These are phyloP conservation scores for Priceomyces fermenticarens DNA, from an alignment of 805 yeast species.

Conservation along the genomic window DNA sequence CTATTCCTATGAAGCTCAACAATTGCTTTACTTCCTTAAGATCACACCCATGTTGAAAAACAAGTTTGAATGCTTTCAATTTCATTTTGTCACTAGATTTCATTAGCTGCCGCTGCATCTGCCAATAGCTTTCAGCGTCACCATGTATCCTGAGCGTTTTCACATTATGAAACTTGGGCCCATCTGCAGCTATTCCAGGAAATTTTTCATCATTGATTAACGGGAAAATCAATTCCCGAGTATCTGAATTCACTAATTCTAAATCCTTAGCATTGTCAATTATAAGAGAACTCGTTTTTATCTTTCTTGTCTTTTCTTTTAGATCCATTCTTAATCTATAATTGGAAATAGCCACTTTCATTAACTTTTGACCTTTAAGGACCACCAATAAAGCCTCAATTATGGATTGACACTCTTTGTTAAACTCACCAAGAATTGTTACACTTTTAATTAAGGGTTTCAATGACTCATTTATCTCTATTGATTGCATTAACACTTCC, in stretches of 20 bases:
- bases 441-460: slow-evolving; percentile 16
- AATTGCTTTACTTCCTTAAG: slow-evolving; percentile 8
- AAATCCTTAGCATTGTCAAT: slow-evolving; percentile 16
- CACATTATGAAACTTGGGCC: slow-evolving; percentile 1
- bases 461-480: slow-evolving; percentile 25
- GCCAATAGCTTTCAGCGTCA: slow-evolving; percentile 13
- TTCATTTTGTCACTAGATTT: slow-evolving; percentile 3
- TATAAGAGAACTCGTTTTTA: slow-evolving; percentile 13
- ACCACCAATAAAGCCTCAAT: slow-evolving; percentile 5
- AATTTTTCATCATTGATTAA: not conserved
- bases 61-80: slow-evolving; percentile 21
- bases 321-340: slow-evolving; percentile 7
- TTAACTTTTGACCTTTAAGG: slow-evolving; percentile 1
- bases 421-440: slow-evolving; percentile 13
- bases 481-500: slow-evolving; percentile 19
- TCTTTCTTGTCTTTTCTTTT: slow-evolving; percentile 3
- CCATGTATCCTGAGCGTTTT: slow-evolving; percentile 15
- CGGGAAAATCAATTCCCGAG: slow-evolving; percentile 2
- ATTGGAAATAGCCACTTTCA: slow-evolving; percentile 9
- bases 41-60: slow-evolving; percentile 16
- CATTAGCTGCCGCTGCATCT: slow-evolving; percentile 8
- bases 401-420: slow-evolving; percentile 1
- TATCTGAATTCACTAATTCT: not conserved
- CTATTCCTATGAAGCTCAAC: slow-evolving; percentile 10
- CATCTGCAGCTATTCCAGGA: not conserved